Conservation (phyloP, 495 filamentous ascomycete species). For the Xylaria nigripes region DNA sequence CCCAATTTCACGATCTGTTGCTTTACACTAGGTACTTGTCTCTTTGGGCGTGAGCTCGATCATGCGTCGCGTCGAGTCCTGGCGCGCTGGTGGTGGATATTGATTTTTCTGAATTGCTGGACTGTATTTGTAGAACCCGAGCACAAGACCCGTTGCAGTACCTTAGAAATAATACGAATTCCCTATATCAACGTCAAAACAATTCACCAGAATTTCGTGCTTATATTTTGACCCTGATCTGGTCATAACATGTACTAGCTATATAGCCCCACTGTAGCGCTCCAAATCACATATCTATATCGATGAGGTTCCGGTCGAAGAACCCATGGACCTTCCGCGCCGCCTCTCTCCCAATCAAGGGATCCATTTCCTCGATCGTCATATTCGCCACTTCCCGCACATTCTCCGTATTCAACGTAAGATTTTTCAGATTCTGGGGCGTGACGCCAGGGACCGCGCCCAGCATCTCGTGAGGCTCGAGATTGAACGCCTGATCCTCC, state of each 20-base stretch:
- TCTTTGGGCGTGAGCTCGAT: no score
- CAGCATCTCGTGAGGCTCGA: conserved; percentile 76
- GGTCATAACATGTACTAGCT: neutral
- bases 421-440: conserved; percentile 58
- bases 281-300: conserved; percentile 26
- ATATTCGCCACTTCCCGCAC: conserved; percentile 83
- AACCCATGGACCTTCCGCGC: conserved; percentile 72
- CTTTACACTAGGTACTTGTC: no score
- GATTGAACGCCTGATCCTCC: conserved; percentile 52
- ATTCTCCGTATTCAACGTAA: conserved; percentile 67
- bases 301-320: conserved; percentile 70
- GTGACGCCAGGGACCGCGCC: conserved; percentile 79
- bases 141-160: no score
- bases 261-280: neutral
- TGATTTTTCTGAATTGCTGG: conserved; percentile 1
- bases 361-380: conserved; percentile 59
- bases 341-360: conserved; percentile 70
- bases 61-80: no score
- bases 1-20: no score
- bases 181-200: no score
- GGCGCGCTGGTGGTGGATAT: no score
- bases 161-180: no score
- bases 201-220: no score
- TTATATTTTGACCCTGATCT: no score
- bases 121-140: no score